Evolutionary conservation across 2,329 filamentous ascomycete species (phyloP).

Genomic region (Talaromyces sp.): DNA sequence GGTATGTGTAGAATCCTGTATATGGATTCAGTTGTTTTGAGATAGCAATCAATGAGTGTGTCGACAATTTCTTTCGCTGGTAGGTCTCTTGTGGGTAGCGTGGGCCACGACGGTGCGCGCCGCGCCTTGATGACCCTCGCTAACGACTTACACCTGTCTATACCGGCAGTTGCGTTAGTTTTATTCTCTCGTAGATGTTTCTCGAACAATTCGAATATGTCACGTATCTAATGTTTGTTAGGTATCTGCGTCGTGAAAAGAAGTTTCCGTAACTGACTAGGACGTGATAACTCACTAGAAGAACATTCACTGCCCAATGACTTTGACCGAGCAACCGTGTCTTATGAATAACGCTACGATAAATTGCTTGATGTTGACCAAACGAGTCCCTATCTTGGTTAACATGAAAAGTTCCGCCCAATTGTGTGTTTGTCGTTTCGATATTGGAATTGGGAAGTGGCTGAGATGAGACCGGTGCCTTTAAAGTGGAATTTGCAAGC

Average conservation of each 20-base stretch:
- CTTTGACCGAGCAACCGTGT: slow-evolving; percentile 52
- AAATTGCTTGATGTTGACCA: slow-evolving; percentile 26
- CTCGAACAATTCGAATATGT: slow-evolving; percentile 3
- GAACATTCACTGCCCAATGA: slow-evolving; percentile 50
- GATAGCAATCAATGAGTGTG: slow-evolving; percentile 47
- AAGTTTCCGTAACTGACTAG: neutral
- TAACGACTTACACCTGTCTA: slow-evolving; percentile 51
- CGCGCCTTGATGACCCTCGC: slow-evolving; percentile 49
- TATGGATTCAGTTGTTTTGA: slow-evolving; percentile 51
- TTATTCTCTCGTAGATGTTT: slow-evolving; percentile 19
- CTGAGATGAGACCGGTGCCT: slow-evolving; percentile 8
- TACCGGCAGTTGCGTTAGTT: slow-evolving; percentile 27
- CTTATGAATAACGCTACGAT: slow-evolving; percentile 31
- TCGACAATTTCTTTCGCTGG: slow-evolving; percentile 43
- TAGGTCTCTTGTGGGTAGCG: slow-evolving; percentile 35
- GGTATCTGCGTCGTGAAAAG: neutral
- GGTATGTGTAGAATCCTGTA: slow-evolving; percentile 55
- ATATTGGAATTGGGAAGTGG: slow-evolving; percentile 24
- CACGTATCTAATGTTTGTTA: neutral
- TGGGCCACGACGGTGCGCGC: slow-evolving; percentile 20
- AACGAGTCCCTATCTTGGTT: slow-evolving; percentile 31
- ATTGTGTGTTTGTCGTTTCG: slow-evolving; percentile 31
- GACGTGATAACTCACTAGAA: slow-evolving; percentile 33
- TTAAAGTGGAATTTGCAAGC: slow-evolving; percentile 24
- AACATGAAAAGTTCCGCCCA: slow-evolving; percentile 43